phyloP scores from a whole-genome alignment of 1,139 yeast species.

The Saccharomycopsis phalli region DNA sequence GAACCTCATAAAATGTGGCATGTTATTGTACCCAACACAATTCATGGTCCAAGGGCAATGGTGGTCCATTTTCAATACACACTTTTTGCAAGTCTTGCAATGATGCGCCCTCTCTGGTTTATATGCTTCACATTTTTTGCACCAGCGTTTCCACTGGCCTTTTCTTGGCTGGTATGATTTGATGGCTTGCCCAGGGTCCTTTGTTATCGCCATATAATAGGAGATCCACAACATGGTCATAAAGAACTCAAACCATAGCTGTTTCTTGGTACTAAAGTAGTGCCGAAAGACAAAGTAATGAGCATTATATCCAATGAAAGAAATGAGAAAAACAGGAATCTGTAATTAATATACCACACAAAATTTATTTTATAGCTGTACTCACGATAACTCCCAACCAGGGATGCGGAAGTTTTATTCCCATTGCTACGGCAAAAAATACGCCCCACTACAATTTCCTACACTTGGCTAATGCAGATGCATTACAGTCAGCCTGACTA shows the following conservation, averaged over 20 bases:
- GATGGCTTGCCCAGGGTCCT: slow-evolving; percentile 54
- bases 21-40: slow-evolving; percentile 72
- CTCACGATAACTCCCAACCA: slow-evolving; percentile 18
- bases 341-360: slow-evolving; percentile 21
- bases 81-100: slow-evolving; percentile 52
- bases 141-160: slow-evolving; percentile 46
- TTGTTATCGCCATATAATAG: slow-evolving; percentile 49
- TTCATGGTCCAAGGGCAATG: slow-evolving; percentile 85
- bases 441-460: no score
- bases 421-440: slow-evolving; percentile 8
- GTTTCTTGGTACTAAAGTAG: slow-evolving; percentile 33
- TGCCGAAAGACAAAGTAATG: slow-evolving; percentile 48
- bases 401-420: slow-evolving; percentile 18
- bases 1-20: slow-evolving; percentile 79
- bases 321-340: slow-evolving; percentile 61
- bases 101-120: slow-evolving; percentile 81
- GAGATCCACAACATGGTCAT: slow-evolving; percentile 63
- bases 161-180: slow-evolving; percentile 29
- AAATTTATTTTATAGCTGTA: background rate
- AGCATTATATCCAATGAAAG: slow-evolving; percentile 54
- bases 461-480: no score
- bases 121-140: slow-evolving; percentile 52
- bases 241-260: slow-evolving; percentile 40
- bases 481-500: no score
- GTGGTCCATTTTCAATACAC: slow-evolving; percentile 78